phyloP scores from a whole-genome alignment of 2,329 filamentous ascomycete species.

The Knufia petricola region DNA sequence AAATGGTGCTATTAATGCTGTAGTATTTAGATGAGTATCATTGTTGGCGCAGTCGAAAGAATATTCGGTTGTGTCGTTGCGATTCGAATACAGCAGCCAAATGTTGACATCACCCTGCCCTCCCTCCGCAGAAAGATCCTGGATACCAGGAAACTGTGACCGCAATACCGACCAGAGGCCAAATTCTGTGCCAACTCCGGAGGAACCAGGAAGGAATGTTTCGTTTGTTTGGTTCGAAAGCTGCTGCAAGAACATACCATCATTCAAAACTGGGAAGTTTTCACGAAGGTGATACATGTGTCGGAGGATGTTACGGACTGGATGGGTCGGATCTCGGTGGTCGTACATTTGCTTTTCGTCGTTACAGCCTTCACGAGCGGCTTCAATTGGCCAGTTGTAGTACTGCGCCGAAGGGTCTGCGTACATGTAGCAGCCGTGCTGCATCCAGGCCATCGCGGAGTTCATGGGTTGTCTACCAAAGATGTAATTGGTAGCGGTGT shows the following conservation, averaged over 20 bases:
- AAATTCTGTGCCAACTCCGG: slow-evolving; percentile 44
- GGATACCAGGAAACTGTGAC: slow-evolving; percentile 40
- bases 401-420: slow-evolving; percentile 43
- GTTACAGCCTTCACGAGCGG: slow-evolving; percentile 43
- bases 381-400: slow-evolving; percentile 48
- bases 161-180: slow-evolving; percentile 53
- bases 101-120: slow-evolving; percentile 37
- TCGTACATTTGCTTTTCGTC: slow-evolving; percentile 43
- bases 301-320: slow-evolving; percentile 52
- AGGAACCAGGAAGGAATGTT: slow-evolving; percentile 44
- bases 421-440: slow-evolving; percentile 54
- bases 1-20: slow-evolving; percentile 49
- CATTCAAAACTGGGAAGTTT: slow-evolving; percentile 49
- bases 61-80: slow-evolving; percentile 43
- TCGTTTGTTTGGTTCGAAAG: slow-evolving; percentile 49
- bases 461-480: slow-evolving; percentile 57
- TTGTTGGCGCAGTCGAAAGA: slow-evolving; percentile 47
- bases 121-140: slow-evolving; percentile 35
- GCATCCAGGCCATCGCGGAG: slow-evolving; percentile 52
- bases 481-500: slow-evolving; percentile 55
- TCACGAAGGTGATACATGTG: slow-evolving; percentile 52
- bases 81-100: slow-evolving; percentile 39
- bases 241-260: slow-evolving; percentile 47
- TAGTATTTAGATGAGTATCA: slow-evolving; percentile 20
- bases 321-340: slow-evolving; percentile 53